A percentile compares a stretch with the other conserved stretches of the same genome.
Evolutionary conservation across 331 rosid genomes (phyloP).

Genomic region (Rhamnella rubrinervis): DNA sequence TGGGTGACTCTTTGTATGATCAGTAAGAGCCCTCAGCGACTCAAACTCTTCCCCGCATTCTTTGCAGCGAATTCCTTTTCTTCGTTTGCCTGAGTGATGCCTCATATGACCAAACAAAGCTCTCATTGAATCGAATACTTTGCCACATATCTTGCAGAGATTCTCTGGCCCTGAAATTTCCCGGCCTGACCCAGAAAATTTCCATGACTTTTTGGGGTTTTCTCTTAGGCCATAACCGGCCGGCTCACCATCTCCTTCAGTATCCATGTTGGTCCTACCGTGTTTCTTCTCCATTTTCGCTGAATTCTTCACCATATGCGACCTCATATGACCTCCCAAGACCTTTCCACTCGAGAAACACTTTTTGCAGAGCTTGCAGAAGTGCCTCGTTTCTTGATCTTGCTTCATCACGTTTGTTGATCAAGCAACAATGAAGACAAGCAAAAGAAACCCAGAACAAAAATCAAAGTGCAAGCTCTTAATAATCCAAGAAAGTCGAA

Average conservation of each 20-base stretch:
- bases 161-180: constrained; percentile 14
- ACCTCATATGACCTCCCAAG: constrained; percentile 54
- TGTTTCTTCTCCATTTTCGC: constrained; percentile 16
- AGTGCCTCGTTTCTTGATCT: constrained; percentile 35
- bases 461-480: constrained; percentile 8
- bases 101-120: constrained; percentile 60
- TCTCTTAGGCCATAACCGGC: constrained; percentile 39
- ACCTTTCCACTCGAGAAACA: constrained; percentile 47
- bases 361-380: constrained; percentile 43
- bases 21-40: constrained; percentile 26
- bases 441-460: constrained; percentile 20
- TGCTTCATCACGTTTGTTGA: constrained; percentile 20
- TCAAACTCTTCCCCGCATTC: constrained; percentile 34
- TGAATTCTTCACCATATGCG: constrained; percentile 35
- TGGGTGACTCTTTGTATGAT: constrained; percentile 27
- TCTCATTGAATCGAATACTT: constrained; percentile 32
- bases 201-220: constrained; percentile 52
- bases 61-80: constrained; percentile 22
- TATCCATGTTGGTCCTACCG: not conserved
- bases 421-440: not conserved
- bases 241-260: constrained; percentile 22
- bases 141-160: constrained; percentile 42
- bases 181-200: constrained; percentile 26
- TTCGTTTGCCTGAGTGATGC: constrained; percentile 37
- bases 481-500: constrained; percentile 15